Percentiles rank a stretch among this genome's conserved stretches.
phyloP scores from a whole-genome alignment of 1,139 yeast species.

The Suhomyces choctaworum region DNA sequence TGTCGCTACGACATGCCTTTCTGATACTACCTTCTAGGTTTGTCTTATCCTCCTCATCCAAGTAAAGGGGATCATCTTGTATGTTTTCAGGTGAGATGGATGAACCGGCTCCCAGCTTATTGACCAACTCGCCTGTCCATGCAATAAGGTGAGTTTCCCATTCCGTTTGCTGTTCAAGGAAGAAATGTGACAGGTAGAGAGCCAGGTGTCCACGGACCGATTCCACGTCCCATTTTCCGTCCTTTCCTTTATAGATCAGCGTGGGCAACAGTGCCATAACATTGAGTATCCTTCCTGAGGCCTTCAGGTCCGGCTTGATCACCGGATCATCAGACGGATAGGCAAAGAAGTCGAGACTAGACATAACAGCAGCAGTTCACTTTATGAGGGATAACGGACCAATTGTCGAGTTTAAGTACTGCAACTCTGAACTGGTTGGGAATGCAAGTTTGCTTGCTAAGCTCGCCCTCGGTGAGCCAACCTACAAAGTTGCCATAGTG shows the following conservation, averaged over 20 bases:
- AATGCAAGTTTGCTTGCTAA: too few relatives aligned
- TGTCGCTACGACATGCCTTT: slow-evolving; percentile 44
- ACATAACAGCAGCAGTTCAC: too few relatives aligned
- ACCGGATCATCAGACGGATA: slow-evolving; percentile 27
- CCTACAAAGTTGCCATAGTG: too few relatives aligned
- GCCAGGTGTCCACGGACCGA: slow-evolving; percentile 85
- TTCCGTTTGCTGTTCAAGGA: slow-evolving; percentile 61
- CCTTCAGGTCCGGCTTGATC: slow-evolving; percentile 38
- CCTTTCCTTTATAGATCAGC: slow-evolving; percentile 47
- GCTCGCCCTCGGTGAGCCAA: too few relatives aligned
- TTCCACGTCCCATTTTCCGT: slow-evolving; percentile 51
- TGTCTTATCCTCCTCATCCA: slow-evolving; percentile 56
- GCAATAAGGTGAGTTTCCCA: slow-evolving; percentile 91
- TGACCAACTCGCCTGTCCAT: slow-evolving; percentile 90
- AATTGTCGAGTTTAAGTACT: too few relatives aligned
- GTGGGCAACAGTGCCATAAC: slow-evolving; percentile 71
- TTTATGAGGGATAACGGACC: too few relatives aligned
- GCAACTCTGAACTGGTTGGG: too few relatives aligned
- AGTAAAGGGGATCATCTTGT: slow-evolving; percentile 60
- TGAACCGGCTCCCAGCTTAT: slow-evolving; percentile 30
- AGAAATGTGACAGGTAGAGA: slow-evolving; percentile 69
- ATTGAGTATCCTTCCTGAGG: slow-evolving; percentile 66
- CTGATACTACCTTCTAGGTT: slow-evolving; percentile 47
- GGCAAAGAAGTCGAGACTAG: slow-evolving; percentile 20
- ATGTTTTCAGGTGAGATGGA: slow-evolving; percentile 25